These are phyloP conservation scores for Flueggea neowawraea DNA, from an alignment of 441 rosid species.

Conservation along the genomic window DNA sequence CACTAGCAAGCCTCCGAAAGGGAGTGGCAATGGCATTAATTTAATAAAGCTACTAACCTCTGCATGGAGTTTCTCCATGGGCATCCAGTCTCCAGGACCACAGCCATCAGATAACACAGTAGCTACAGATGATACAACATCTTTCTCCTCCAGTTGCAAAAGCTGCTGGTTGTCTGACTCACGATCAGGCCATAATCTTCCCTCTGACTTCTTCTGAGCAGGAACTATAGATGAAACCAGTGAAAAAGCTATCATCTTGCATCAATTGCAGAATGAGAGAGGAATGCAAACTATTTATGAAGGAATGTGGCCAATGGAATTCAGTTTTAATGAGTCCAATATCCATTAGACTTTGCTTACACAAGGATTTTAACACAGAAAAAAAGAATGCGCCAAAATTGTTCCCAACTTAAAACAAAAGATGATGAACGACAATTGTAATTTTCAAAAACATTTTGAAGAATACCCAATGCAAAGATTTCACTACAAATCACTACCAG, in stretches of 20 bases:
- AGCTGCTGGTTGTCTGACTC: conserved; percentile 91
- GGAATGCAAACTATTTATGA: neutral
- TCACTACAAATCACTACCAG: too few relatives aligned
- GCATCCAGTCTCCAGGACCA: conserved; percentile 99
- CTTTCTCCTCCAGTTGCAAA: conserved; percentile 89
- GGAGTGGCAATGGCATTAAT: neutral
- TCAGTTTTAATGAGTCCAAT: neutral
- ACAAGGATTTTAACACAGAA: neutral
- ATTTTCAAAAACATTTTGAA: too few relatives aligned
- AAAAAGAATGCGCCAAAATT: neutral
- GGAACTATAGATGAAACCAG: conserved; percentile 25
- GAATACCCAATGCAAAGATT: too few relatives aligned
- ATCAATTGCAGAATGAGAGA: neutral
- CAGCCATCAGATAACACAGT: conserved; percentile 94
- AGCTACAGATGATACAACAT: conserved; percentile 98
- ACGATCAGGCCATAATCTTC: conserved; percentile 72
- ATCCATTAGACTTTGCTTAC: neutral
- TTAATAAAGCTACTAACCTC: conserved; percentile 45
- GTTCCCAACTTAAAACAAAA: neutral
- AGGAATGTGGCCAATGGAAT: neutral
- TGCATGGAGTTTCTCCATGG: conserved; percentile 88
- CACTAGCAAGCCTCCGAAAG: neutral
- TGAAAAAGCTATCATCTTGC: conserved; percentile 1
- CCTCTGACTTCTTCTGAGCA: conserved; percentile 77
- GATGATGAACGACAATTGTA: too few relatives aligned